Percentiles rank a stretch among this genome's conserved stretches.
Conservation (phyloP, 306 rosid species). For the Vigna nakashimae region DNA sequence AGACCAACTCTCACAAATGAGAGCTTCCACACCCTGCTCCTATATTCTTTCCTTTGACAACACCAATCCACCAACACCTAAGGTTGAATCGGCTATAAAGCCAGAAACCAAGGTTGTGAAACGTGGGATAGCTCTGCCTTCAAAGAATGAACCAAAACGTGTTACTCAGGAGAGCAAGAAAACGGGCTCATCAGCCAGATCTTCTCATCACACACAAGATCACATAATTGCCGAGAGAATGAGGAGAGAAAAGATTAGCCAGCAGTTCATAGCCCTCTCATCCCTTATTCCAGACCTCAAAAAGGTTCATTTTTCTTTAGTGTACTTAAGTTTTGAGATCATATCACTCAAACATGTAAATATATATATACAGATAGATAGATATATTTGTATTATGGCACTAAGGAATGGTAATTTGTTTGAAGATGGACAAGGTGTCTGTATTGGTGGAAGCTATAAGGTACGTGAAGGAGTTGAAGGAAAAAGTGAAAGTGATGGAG, state of each 20-base stretch:
- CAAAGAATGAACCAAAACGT: slow-evolving; percentile 24
- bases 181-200: slow-evolving; percentile 28
- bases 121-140: neutral
- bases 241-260: slow-evolving; percentile 77
- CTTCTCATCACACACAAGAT: slow-evolving; percentile 56
- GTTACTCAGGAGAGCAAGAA: slow-evolving; percentile 43
- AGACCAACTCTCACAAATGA: slow-evolving; percentile 37
- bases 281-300: slow-evolving; percentile 75
- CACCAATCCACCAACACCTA: slow-evolving; percentile 2
- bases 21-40: slow-evolving; percentile 42
- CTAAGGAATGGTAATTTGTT: neutral
- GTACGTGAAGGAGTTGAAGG: slow-evolving; percentile 66
- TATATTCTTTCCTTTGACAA: slow-evolving; percentile 62
- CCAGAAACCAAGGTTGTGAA: slow-evolving; percentile 51
- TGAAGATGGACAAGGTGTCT: slow-evolving; percentile 69
- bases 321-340: neutral
- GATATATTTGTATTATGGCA: neutral
- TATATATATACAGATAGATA: neutral
- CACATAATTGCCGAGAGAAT: slow-evolving; percentile 81
- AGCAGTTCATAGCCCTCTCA: slow-evolving; percentile 77
- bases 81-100: slow-evolving; percentile 23
- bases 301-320: slow-evolving; percentile 56
- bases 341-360: neutral
- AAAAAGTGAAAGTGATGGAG: slow-evolving; percentile 57
- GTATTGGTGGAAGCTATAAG: slow-evolving; percentile 73